Conservation (phyloP, 192 early-diverging fungal genomes). For the Phycomyces blakesleeanus region DNA sequence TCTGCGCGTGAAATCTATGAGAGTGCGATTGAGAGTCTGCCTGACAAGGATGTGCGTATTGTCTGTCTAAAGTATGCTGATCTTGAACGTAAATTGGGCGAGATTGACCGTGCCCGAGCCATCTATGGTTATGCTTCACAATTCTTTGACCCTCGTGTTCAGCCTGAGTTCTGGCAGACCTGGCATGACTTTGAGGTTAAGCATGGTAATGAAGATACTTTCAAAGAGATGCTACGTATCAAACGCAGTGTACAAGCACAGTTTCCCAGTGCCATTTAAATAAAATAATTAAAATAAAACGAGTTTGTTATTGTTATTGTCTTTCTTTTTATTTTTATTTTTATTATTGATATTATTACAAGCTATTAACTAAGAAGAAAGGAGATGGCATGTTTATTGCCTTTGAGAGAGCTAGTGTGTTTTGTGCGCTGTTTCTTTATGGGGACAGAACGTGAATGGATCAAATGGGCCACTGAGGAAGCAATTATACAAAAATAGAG, state of each 20-base stretch:
- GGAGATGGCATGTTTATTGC: neutral
- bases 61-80: constrained; percentile 82
- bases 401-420: constrained; percentile 2
- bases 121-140: constrained; percentile 84
- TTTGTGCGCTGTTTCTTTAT: neutral
- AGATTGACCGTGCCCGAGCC: constrained; percentile 91
- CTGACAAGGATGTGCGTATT: constrained; percentile 72
- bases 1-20: constrained; percentile 89
- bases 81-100: constrained; percentile 86
- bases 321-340: too few relatives aligned
- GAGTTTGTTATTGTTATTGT: too few relatives aligned
- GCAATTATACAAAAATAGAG: neutral
- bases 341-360: neutral
- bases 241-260: constrained; percentile 60
- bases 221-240: constrained; percentile 95
- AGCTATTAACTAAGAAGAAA: neutral
- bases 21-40: constrained; percentile 82
- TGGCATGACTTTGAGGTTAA: constrained; percentile 98
- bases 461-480: neutral
- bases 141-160: constrained; percentile 80
- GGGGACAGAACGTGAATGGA: neutral
- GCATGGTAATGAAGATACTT: constrained; percentile 96
- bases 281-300: constrained; percentile 6
- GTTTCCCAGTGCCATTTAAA: constrained; percentile 16
- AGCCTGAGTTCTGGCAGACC: constrained; percentile 73